These are phyloP conservation scores for Linnemannia schmuckeri DNA, from an alignment of 192 early-diverging fungal genomes.

Conservation along the genomic window DNA sequence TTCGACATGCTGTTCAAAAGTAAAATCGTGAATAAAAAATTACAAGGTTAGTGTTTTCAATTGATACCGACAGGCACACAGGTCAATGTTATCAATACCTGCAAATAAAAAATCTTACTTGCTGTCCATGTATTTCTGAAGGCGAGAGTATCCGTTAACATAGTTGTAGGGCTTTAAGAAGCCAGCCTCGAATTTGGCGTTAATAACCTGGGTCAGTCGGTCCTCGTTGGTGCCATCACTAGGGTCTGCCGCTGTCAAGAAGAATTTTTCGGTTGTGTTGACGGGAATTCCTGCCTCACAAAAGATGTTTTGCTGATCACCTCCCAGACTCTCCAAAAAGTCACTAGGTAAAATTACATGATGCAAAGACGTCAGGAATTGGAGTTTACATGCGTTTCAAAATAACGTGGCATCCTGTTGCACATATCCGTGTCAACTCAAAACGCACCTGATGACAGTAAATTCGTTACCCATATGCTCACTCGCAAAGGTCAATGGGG, in stretches of 20 bases:
- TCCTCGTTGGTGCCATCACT: constrained; percentile 88
- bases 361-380: constrained; percentile 8
- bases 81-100: too few relatives aligned
- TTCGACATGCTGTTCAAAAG: constrained; percentile 71
- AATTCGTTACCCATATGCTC: constrained; percentile 87
- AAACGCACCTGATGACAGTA: constrained; percentile 72
- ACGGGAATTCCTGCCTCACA: constrained; percentile 43
- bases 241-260: constrained; percentile 94
- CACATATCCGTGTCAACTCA: background rate
- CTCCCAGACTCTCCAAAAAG: constrained; percentile 68
- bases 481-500: constrained; percentile 81
- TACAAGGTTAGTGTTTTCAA: too few relatives aligned
- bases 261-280: constrained; percentile 87
- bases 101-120: constrained; percentile 58
- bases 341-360: constrained; percentile 66
- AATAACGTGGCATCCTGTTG: background rate
- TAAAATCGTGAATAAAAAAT: background rate
- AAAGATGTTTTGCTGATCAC: constrained; percentile 46
- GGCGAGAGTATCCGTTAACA: constrained; percentile 88
- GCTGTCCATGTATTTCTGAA: constrained; percentile 93
- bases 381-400: background rate
- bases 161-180: constrained; percentile 98
- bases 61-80: too few relatives aligned
- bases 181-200: constrained; percentile 96
- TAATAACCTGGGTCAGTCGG: constrained; percentile 91